phyloP scores from a whole-genome alignment of 1,284 basidiomycete genomes.

The Leccinum solheimii region DNA sequence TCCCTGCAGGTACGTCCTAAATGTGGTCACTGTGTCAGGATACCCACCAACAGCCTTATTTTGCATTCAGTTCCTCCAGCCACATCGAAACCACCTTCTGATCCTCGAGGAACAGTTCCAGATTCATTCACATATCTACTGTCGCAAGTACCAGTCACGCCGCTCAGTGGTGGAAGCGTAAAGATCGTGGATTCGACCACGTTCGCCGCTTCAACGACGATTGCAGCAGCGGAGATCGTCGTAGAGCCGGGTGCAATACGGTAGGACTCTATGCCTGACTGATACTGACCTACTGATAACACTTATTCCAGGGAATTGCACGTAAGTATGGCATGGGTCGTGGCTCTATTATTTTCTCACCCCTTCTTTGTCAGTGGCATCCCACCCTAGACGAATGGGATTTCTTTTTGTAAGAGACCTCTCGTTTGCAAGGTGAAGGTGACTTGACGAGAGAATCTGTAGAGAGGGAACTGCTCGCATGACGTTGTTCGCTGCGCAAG shows the following conservation, averaged over 20 bases:
- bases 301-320: constrained; percentile 47
- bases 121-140: constrained; percentile 53
- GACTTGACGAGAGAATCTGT: not conserved
- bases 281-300: constrained; percentile 35
- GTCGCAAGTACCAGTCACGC: constrained; percentile 45
- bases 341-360: constrained; percentile 58
- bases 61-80: constrained; percentile 39
- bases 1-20: constrained; percentile 41
- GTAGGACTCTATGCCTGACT: constrained; percentile 23
- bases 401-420: constrained; percentile 28
- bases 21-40: constrained; percentile 2
- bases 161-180: constrained; percentile 57
- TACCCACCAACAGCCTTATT: not conserved
- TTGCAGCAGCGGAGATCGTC: constrained; percentile 55
- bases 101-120: constrained; percentile 53
- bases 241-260: constrained; percentile 58
- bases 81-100: constrained; percentile 46
- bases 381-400: constrained; percentile 44
- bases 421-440: not conserved
- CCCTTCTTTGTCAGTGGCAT: constrained; percentile 42
- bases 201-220: constrained; percentile 52
- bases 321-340: constrained; percentile 36
- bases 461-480: constrained; percentile 49
- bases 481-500: constrained; percentile 39
- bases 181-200: constrained; percentile 59